Base-by-base conservation (phyloP, 108 stramenopile species). In the Parmales sp. region DNA sequence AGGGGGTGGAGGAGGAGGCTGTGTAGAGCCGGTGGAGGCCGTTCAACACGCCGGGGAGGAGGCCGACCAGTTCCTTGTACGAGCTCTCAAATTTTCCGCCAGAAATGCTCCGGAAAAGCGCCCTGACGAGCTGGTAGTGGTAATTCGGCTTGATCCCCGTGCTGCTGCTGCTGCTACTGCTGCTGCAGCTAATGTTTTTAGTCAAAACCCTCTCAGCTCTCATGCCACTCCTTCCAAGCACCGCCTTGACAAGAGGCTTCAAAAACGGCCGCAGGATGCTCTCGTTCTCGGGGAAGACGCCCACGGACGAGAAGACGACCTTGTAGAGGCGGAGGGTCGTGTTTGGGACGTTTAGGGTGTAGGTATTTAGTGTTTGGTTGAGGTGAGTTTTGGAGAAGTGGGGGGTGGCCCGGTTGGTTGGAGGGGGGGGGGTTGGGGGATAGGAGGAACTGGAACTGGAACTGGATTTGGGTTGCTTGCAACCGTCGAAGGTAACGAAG, bases 81-180 rank as follows among this genome's bases (percentile, higher is more conserved):
- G 89, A 90, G 41, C 23, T 83, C 77, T 95, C 94, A 73, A 95
- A 92, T 70, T 95, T 94, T 38, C 95, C 90, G 39, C 86, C 90
- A 0, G 90, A 87, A 48, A 98, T 88, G 37, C 83, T 83, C 39
- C 91, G 85, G 71, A 95, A 93, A 20, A 98, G 77, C 11, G 81
- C 77, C 28, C 88, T 82, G 1, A 94, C 74, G 46, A 92, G 74
- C 74, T 82, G 81, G 69, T 81, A 84, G 76, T 88, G 81, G 68
- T 91, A 88, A 45, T 82, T 82, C 25, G 91, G 64, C n/a, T n/a
- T n/a, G n/a, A n/a, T n/a, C n/a, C n/a, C n/a, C n/a, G n/a, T n/a
- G n/a, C n/a, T n/a, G n/a, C n/a, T n/a, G n/a, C n/a, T n/a, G n/a
- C n/a, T n/a, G n/a, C n/a, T n/a, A n/a, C n/a, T n/a, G n/a, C n/a